Evolutionary conservation across 1,284 basidiomycete species (phyloP).

Genomic region (Trichosporon asahii): DNA sequence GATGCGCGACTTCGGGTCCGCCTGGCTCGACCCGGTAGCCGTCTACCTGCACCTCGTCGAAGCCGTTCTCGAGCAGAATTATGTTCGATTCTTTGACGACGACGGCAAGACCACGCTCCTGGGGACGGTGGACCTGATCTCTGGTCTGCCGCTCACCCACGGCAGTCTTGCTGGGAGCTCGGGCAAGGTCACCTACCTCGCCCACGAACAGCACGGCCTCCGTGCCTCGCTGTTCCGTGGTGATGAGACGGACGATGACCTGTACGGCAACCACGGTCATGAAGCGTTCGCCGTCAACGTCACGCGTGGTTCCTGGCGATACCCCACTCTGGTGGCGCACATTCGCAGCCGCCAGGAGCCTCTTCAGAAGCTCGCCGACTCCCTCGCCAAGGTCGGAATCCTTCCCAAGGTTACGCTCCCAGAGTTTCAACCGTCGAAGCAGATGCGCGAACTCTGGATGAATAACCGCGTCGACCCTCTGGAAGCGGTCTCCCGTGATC

Average conservation of each 20-base stretch:
- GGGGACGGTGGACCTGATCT: background rate
- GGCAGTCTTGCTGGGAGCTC: background rate
- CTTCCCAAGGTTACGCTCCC: background rate
- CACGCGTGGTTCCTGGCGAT: background rate
- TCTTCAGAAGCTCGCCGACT: background rate
- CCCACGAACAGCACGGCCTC: background rate
- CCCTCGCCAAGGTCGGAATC: background rate
- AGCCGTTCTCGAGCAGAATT: background rate
- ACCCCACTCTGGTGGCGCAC: background rate
- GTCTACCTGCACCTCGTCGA: background rate
- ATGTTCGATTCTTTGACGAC: background rate
- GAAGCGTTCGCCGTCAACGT: background rate
- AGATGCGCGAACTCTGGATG: background rate
- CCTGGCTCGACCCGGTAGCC: background rate
- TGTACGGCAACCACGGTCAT: background rate
- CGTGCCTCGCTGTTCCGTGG: background rate
- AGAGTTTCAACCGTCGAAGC: background rate
- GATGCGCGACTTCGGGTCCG: background rate
- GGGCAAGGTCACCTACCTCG: background rate
- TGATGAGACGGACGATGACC: background rate
- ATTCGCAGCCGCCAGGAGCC: background rate
- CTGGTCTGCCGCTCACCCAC: background rate
- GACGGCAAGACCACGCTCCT: background rate
- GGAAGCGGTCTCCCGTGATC: too few relatives aligned
- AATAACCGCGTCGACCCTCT: too few relatives aligned